phyloP scores from a whole-genome alignment of 805 yeast genomes.

The Saccharomycopsis lassenensis region DNA sequence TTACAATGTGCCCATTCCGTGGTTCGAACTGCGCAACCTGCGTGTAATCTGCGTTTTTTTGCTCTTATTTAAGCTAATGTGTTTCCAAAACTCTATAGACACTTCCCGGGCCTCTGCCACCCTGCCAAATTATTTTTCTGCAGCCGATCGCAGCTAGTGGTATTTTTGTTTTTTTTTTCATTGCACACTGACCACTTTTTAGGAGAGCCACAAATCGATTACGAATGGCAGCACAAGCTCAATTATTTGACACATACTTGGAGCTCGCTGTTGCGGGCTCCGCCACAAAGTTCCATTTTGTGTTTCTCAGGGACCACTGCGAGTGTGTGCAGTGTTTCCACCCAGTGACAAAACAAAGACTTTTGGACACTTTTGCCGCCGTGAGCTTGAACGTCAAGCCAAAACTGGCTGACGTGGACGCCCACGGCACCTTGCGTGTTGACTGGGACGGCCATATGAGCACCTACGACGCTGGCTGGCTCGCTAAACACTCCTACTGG shows the following conservation, averaged over 20 bases:
- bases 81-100: neutral
- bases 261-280: neutral
- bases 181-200: neutral
- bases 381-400: slow-evolving; percentile 25
- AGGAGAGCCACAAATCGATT: too few relatives aligned
- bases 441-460: slow-evolving; percentile 29
- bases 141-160: neutral
- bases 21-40: too few relatives aligned
- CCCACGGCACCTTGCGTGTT: slow-evolving; percentile 18
- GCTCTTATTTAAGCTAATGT: neutral
- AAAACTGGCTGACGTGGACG: neutral
- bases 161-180: neutral
- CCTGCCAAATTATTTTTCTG: neutral
- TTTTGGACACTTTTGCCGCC: slow-evolving; percentile 40
- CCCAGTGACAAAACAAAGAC: slow-evolving; percentile 45
- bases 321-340: slow-evolving; percentile 47
- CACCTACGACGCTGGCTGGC: slow-evolving; percentile 19
- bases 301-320: slow-evolving; percentile 60
- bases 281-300: slow-evolving; percentile 26
- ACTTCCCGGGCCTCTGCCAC: neutral
- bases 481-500: slow-evolving; percentile 10
- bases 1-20: too few relatives aligned
- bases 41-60: neutral
- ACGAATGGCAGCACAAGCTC: neutral
- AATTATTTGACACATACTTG: slow-evolving; percentile 14